Evolutionary conservation across 2,329 filamentous ascomycete genomes (phyloP).

Genomic region (Epichloe typhina): DNA sequence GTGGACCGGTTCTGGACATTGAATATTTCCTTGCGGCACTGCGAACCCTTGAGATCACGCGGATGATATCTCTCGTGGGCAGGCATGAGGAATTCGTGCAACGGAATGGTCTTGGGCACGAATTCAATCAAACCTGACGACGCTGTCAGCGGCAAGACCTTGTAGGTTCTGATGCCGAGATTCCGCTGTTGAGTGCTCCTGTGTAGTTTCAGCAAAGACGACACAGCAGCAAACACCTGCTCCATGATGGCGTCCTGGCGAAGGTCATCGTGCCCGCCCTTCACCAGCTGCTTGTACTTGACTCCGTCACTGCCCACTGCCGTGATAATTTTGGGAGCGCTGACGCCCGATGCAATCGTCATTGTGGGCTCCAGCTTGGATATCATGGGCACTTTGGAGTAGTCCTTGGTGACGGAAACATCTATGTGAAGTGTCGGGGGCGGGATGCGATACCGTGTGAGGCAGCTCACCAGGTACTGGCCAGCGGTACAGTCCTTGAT

Average conservation of each 20-base stretch:
- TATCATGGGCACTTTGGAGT: slow-evolving; percentile 64
- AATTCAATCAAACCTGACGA: slow-evolving; percentile 92
- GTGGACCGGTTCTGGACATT: slow-evolving; percentile 56
- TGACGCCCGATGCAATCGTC: slow-evolving; percentile 78
- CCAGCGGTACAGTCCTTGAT: slow-evolving; percentile 53
- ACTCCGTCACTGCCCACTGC: slow-evolving; percentile 65
- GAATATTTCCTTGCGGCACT: slow-evolving; percentile 68
- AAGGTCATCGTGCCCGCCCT: slow-evolving; percentile 90
- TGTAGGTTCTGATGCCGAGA: slow-evolving; percentile 89
- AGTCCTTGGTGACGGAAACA: slow-evolving; percentile 59
- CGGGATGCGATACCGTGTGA: slow-evolving; percentile 58
- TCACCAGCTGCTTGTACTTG: slow-evolving; percentile 81
- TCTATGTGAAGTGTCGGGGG: slow-evolving; percentile 82
- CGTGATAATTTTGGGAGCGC: slow-evolving; percentile 86
- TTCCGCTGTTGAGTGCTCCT: slow-evolving; percentile 77
- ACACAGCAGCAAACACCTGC: slow-evolving; percentile 95
- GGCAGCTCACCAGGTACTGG: slow-evolving; percentile 45
- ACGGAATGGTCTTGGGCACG: slow-evolving; percentile 79
- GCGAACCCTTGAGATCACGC: slow-evolving; percentile 61
- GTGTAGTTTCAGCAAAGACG: slow-evolving; percentile 74
- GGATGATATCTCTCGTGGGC: slow-evolving; percentile 82
- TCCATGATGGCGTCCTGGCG: slow-evolving; percentile 99
- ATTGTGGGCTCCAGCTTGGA: slow-evolving; percentile 60
- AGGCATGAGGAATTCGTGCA: slow-evolving; percentile 85
- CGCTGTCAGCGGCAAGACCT: slow-evolving; percentile 79